phyloP scores from a whole-genome alignment of 768 basidiomycete genomes.

The Trametes elegans region DNA sequence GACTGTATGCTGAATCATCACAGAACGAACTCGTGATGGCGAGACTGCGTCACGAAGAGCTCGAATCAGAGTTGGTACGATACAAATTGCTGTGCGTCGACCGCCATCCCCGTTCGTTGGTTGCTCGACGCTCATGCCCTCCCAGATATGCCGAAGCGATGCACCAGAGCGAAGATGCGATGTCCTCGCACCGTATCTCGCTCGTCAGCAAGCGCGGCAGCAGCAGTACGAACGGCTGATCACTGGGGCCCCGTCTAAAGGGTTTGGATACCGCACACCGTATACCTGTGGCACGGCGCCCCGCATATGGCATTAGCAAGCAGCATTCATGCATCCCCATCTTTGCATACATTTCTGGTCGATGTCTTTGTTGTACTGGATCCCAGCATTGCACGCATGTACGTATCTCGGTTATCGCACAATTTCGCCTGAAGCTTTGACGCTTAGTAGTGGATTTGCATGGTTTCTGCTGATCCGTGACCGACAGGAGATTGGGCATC shows the following conservation, averaged over 20 bases:
- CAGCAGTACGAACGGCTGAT: conserved; percentile 19
- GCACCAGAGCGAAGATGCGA: conserved; percentile 49
- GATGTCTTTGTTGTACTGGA: conserved; percentile 14
- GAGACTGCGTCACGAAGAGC: conserved; percentile 85
- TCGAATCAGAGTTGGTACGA: conserved; percentile 90
- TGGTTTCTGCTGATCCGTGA: too few species aligned
- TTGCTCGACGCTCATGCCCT: background rate
- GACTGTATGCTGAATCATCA: too few species aligned
- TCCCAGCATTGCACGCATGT: conserved; percentile 11
- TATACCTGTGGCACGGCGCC: background rate
- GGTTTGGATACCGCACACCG: background rate
- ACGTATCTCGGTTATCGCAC: too few species aligned
- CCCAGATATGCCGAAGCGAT: conserved; percentile 53
- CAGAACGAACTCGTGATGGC: conserved; percentile 91
- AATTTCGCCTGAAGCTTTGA: too few species aligned
- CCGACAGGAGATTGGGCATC: background rate
- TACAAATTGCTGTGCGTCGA: conserved; percentile 83
- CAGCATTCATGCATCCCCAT: background rate
- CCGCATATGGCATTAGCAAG: background rate
- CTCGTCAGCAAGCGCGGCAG: conserved; percentile 30
- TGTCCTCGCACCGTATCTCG: conserved; percentile 43
- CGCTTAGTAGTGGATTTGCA: too few species aligned
- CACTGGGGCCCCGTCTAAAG: background rate
- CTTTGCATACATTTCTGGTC: background rate
- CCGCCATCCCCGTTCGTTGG: too few species aligned